These are phyloP conservation scores for Mangifera indica DNA, from an alignment of 345 rosid genomes.

Conservation along the genomic window DNA sequence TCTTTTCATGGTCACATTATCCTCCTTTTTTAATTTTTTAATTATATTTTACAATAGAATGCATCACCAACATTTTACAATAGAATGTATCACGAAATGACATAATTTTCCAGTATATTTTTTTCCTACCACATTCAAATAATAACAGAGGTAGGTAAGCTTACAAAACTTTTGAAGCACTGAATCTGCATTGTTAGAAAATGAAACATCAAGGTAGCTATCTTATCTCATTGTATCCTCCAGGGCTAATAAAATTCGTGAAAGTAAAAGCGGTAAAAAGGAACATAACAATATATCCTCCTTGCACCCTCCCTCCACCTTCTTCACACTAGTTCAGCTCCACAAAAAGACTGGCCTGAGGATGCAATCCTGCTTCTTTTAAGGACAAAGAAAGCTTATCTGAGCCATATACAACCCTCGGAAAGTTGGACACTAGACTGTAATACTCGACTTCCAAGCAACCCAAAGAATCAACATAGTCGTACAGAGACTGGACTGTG, in stretches of 20 bases:
- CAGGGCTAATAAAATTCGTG: slow-evolving; percentile 19
- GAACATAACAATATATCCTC: slow-evolving; percentile 22
- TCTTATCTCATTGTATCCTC: slow-evolving; percentile 11
- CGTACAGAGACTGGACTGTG: slow-evolving; percentile 64
- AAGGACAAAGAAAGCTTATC: slow-evolving; percentile 61
- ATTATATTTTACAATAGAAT: too few species aligned
- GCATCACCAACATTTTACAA: too few species aligned
- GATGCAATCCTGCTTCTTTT: slow-evolving; percentile 93
- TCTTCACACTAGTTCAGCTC: slow-evolving; percentile 57
- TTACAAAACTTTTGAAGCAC: background rate
- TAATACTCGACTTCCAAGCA: slow-evolving; percentile 67
- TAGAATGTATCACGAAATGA: too few species aligned
- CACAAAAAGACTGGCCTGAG: slow-evolving; percentile 97
- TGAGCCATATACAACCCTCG: slow-evolving; percentile 66
- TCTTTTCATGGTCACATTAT: too few species aligned
- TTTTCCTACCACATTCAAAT: too few species aligned
- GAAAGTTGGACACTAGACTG: slow-evolving; percentile 86
- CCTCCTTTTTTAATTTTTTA: too few species aligned
- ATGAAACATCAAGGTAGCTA: slow-evolving; percentile 6
- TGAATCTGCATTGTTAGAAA: slow-evolving; percentile 11
- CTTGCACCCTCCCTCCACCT: slow-evolving; percentile 11
- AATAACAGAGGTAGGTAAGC: too few species aligned
- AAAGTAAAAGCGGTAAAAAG: background rate
- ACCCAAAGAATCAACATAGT: slow-evolving; percentile 91
- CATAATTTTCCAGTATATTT: too few species aligned